Base-by-base conservation (phyloP, 352 stramenopile species). In the Phytophthora citricola region DNA sequence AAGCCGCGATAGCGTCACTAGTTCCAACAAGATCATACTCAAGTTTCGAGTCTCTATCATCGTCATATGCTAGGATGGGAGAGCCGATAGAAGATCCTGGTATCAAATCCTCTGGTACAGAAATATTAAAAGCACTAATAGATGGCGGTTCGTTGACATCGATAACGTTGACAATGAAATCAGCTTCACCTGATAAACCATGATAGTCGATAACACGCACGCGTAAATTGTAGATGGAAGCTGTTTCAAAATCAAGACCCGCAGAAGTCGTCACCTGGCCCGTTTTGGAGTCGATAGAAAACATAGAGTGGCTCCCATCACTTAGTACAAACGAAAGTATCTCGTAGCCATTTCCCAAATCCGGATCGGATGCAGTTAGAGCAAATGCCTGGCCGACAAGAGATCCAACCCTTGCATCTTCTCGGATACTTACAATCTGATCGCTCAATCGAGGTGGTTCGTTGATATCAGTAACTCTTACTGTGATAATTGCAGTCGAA, bases 131-230 rank as follows among this genome's bases (percentile, higher is more conserved):
- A 11, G 39, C 0, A n/a, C 8, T 26, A 32, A 75, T 52, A 24
- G n/a, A 27, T 29, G 67, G 62, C n/a, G 67, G 62, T 31, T 75
- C 67, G 29, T 75, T 72, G 5, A 75, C 46, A 20, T 75, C 45
- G 12, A 69, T 36, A 24, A 75, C 29, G 5, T 17, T 52, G 5
- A 75, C 15, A n/a, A 53, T 12, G 6, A 75, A 51, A 22, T 53
- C 34, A 17, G 40, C 46, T 39, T 58, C 43, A 27, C 51, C 62
- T 10, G 4, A 47, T 38, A 75, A 51, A 11, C 56, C 67, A 17
- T 40, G 24, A 15, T 20, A 17, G n/a, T 75, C 67, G 17, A 45
- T 12, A 20, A 72, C 67, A 29, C 57, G 44, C 12, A 75, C 55
- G 6, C 29, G 44, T 10, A 75, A 44, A n/a, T 53, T 47, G 39